Conservation (phyloP, 169 alveolate species). For the Eimeria maxima region DNA sequence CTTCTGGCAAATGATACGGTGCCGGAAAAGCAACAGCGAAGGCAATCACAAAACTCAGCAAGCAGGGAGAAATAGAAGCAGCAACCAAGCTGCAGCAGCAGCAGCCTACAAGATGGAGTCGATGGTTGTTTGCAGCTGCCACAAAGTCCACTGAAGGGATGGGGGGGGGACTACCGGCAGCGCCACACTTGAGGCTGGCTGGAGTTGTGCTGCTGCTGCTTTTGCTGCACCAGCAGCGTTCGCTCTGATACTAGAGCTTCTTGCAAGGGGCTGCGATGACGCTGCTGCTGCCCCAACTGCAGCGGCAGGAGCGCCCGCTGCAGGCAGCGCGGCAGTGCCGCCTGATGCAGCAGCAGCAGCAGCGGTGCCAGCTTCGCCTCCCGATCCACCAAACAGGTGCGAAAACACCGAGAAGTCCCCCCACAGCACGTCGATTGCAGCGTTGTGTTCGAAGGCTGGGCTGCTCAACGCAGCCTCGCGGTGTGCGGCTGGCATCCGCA, state of each 20-base stretch:
- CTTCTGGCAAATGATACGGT: background rate
- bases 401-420: conserved; percentile 73
- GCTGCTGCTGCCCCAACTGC: background rate
- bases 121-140: conserved; percentile 80
- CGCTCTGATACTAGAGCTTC: background rate
- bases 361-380: background rate
- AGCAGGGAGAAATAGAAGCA: background rate
- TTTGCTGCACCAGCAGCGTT: conserved; percentile 34
- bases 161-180: conserved; percentile 71
- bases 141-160: conserved; percentile 73
- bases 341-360: conserved; percentile 14
- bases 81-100: conserved; percentile 57
- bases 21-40: background rate
- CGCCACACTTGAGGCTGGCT: conserved; percentile 76
- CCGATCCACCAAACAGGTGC: conserved; percentile 29
- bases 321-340: background rate
- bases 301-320: conserved; percentile 13
- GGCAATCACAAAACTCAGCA: conserved; percentile 30
- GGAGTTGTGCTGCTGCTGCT: conserved; percentile 73
- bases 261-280: background rate
- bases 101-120: conserved; percentile 64
- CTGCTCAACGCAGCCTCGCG: conserved; percentile 48
- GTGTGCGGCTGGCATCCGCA: conserved; percentile 78
- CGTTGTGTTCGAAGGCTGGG: conserved; percentile 76
- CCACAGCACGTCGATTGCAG: conserved; percentile 70